Conservation (phyloP, 306 rosid genomes). For the Rosa lucieae region DNA sequence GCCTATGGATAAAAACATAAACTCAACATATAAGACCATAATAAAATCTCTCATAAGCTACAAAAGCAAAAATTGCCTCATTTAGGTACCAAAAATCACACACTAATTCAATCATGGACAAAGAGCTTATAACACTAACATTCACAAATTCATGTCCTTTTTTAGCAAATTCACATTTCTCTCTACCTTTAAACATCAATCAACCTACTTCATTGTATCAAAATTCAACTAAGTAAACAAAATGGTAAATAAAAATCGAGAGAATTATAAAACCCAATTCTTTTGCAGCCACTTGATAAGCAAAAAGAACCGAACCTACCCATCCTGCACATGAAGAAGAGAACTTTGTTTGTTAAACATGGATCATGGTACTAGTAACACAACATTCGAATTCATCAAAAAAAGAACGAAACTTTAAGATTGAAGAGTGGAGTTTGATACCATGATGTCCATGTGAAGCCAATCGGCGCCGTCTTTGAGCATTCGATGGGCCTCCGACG, state of each 20-base stretch:
- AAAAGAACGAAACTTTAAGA: not conserved
- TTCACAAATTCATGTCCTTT: not conserved
- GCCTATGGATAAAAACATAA: conserved; percentile 43
- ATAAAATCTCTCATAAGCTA: conserved; percentile 16
- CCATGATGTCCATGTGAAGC: conserved; percentile 99
- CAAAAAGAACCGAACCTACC: conserved; percentile 59
- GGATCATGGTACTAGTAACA: not conserved
- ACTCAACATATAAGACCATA: conserved; percentile 7
- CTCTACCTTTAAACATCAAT: not conserved
- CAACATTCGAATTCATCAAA: no score
- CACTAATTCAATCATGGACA: not conserved
- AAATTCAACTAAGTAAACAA: conserved; percentile 3
- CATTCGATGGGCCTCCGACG: conserved; percentile 86
- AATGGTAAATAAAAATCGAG: not conserved
- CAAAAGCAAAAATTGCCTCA: not conserved
- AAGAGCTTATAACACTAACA: not conserved
- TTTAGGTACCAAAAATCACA: not conserved
- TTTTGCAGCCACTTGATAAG: conserved; percentile 28
- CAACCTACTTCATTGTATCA: not conserved
- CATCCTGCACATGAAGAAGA: conserved; percentile 69
- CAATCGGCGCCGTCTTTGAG: conserved; percentile 86
- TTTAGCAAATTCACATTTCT: not conserved
- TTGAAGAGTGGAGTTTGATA: conserved; percentile 18
- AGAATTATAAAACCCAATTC: conserved; percentile 32
- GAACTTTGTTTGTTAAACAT: not conserved